phyloP scores from a whole-genome alignment of 371 early-diverging fungal species.

The Circinella minor region DNA sequence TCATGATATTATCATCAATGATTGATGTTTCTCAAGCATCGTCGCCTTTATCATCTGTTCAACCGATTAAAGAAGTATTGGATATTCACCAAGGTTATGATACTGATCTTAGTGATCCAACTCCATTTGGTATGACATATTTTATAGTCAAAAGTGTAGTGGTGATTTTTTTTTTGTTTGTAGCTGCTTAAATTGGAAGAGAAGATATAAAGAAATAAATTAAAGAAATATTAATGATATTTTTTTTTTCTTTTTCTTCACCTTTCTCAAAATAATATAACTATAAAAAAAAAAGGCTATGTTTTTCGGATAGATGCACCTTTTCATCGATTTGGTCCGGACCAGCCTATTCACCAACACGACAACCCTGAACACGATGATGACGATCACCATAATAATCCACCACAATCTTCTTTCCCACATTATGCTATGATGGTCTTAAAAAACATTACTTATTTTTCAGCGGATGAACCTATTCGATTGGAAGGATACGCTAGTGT shows the following conservation, averaged over 20 bases:
- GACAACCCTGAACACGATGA: background rate
- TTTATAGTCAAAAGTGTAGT: too few relatives aligned
- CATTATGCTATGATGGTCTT: constrained; percentile 1
- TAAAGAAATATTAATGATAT: too few relatives aligned
- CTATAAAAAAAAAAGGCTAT: background rate
- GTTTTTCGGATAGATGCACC: background rate
- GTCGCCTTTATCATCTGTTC: background rate
- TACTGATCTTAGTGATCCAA: background rate
- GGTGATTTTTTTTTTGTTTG: too few relatives aligned
- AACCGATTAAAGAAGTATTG: constrained; percentile 3
- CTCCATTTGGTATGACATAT: constrained; percentile 3
- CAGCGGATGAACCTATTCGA: background rate
- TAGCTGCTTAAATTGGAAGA: too few relatives aligned
- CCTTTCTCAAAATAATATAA: background rate
- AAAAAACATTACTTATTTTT: background rate
- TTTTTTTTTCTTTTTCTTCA: too few relatives aligned
- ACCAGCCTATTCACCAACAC: constrained; percentile 2
- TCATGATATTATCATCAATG: background rate
- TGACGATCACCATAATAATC: background rate
- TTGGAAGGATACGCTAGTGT: background rate
- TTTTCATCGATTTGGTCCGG: constrained; percentile 1
- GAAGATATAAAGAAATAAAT: too few relatives aligned
- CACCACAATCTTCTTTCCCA: background rate
- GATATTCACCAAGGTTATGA: constrained; percentile 1
- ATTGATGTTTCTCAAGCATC: background rate